Evolutionary conservation across 306 rosid species (phyloP), one percentile per base, ranked within the genome.

Genomic region (Fagus sylvatica): DNA sequence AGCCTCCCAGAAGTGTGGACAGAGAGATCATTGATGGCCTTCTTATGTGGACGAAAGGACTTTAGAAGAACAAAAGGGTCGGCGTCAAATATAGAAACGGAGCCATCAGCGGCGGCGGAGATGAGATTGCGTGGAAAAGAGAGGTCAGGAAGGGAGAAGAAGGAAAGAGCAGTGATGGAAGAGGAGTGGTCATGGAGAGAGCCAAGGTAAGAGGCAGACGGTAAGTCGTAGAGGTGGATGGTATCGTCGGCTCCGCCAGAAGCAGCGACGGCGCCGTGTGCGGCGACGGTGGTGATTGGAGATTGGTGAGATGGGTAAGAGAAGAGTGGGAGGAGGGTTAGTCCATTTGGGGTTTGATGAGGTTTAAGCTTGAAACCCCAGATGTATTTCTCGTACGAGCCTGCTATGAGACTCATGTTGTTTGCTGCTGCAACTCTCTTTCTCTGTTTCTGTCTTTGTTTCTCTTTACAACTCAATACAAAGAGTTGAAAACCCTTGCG

Each of bases 181-280:
- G 97, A 86, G 46, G 95, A 82, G 88, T 92, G 93, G 19, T 89
- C 87, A 67, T 82, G 81, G 75, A 91, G 98, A 53, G 98, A 92
- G 4, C 98, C 98, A 43, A 95, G 85, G 84, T 94, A 90, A 76
- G 97, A 74, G 62, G 93, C 68, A 42, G 85, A n/a, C 53, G 89
- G 48, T 72, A 95, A 89, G 72, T 95, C 80, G 84, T 95, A 95
- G 84, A 95, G 90, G 39, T 95, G 98, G 83, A 92, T 87, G 42
- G 92, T 91, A 82, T 94, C 97, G 71, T 95, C 98, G 42, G 89
- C 46, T 68, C 97, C 97, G 2, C 98, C 98, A 64, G 98, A 92
- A 39, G 98, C 98, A 0, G 92, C 98, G 57, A 87, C 90, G 19
- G 90, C 72, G 11, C 91, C 92, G 15, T 88, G 86, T 46, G 90